These are phyloP conservation scores for Kwoniella dendrophila DNA, from an alignment of 768 basidiomycete genomes.

Conservation along the genomic window DNA sequence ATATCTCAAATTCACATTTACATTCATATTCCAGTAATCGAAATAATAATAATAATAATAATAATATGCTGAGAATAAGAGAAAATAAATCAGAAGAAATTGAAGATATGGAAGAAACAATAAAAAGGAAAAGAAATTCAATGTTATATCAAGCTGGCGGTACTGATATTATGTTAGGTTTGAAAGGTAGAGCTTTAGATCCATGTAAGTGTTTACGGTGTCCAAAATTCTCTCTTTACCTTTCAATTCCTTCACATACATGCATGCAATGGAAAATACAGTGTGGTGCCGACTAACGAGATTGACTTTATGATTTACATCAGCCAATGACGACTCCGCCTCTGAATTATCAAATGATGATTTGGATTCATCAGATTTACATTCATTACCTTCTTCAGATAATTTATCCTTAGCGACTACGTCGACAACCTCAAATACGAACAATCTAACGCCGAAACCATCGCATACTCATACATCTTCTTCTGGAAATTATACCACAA, in stretches of 20 bases:
- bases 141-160: slow-evolving; percentile 49
- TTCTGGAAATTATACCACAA: slow-evolving; percentile 7
- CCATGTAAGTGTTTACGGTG: slow-evolving; percentile 29
- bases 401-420: slow-evolving; percentile 7
- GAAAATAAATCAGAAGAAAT: slow-evolving; percentile 1
- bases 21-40: no score
- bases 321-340: slow-evolving; percentile 26
- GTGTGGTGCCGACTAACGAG: neutral
- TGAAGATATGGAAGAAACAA: slow-evolving; percentile 28
- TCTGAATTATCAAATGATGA: slow-evolving; percentile 26
- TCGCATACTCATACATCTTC: neutral
- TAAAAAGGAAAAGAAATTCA: slow-evolving; percentile 47
- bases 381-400: slow-evolving; percentile 13
- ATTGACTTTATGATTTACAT: neutral
- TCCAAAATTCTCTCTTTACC: neutral
- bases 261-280: neutral
- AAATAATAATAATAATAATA: no score
- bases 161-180: slow-evolving; percentile 42
- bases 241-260: neutral
- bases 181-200: slow-evolving; percentile 43
- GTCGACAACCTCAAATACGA: no score
- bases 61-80: no score
- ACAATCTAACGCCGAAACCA: neutral
- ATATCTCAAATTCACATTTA: no score
- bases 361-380: slow-evolving; percentile 17